Conservation (phyloP, 768 basidiomycete species). For the Kwoniella mangroviensis region DNA sequence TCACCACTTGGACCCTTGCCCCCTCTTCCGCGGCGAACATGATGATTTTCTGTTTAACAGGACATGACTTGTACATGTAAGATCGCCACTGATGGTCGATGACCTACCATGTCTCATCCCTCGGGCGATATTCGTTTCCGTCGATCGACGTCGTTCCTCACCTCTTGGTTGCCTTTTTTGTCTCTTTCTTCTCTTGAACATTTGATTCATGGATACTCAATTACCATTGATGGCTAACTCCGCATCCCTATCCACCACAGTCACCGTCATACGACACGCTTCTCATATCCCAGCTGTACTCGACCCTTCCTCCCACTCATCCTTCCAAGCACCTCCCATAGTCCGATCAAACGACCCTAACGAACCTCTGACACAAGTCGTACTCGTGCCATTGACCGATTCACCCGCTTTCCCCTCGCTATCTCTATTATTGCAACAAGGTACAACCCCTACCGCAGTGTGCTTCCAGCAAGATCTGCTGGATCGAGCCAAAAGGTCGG, state of each 20-base stretch:
- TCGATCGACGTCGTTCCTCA: background rate
- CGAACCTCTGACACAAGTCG: constrained; percentile 38
- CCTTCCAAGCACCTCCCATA: constrained; percentile 31
- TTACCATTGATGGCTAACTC: background rate
- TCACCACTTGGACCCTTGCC: background rate
- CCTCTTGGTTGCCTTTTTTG: background rate
- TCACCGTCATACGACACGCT: constrained; percentile 49
- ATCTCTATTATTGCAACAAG: constrained; percentile 51
- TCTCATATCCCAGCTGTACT: constrained; percentile 43
- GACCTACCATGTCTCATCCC: constrained; percentile 5
- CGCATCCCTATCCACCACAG: constrained; percentile 20
- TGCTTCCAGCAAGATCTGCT: constrained; percentile 57
- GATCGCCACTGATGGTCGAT: background rate
- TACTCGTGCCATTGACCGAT: constrained; percentile 56
- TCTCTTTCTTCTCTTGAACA: background rate
- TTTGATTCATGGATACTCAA: background rate
- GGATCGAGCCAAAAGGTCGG: constrained; percentile 51
- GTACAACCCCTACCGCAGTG: constrained; percentile 55
- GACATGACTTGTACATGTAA: background rate
- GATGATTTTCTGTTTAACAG: no score
- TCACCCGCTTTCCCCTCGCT: constrained; percentile 54
- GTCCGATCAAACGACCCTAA: constrained; percentile 29
- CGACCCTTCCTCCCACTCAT: constrained; percentile 17
- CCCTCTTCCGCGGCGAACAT: background rate
- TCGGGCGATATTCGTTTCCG: constrained; percentile 8